Conservation (phyloP, 306 rosid species). For the Acacia acuminata region DNA sequence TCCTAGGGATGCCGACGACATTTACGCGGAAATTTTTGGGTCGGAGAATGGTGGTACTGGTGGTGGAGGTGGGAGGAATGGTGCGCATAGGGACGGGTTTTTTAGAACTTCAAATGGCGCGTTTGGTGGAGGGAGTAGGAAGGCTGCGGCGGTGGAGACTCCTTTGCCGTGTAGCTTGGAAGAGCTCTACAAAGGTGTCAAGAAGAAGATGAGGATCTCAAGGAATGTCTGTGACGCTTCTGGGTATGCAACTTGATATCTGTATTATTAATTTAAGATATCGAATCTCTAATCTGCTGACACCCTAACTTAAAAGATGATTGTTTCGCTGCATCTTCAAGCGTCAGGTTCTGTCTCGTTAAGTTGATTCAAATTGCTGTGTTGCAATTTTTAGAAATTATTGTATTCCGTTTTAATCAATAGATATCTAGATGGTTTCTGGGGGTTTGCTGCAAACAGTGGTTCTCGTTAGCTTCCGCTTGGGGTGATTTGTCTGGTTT, state of each 20-base stretch:
- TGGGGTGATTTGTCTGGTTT: not conserved
- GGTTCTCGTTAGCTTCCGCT: not conserved
- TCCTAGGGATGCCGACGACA: constrained; percentile 64
- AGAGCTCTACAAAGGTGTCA: constrained; percentile 76
- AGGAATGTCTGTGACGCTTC: constrained; percentile 59
- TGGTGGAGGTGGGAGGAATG: constrained; percentile 37
- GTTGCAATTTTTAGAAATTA: not conserved
- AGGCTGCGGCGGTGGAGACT: constrained; percentile 72
- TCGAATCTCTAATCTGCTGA: constrained; percentile 14
- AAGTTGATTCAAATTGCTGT: not conserved
- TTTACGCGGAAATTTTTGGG: constrained; percentile 69
- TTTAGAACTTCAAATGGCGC: constrained; percentile 53
- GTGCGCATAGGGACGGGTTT: constrained; percentile 52
- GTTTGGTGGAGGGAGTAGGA: constrained; percentile 41
- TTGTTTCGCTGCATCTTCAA: not conserved
- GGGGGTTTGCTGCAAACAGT: not conserved
- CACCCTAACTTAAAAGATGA: not conserved
- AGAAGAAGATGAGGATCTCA: constrained; percentile 90
- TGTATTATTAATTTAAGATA: not conserved
- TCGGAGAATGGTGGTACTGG: constrained; percentile 32
- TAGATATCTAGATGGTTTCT: not conserved
- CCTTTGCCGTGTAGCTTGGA: constrained; percentile 76
- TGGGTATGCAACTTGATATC: constrained; percentile 54
- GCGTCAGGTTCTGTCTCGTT: not conserved
- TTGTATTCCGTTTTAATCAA: not conserved